A percentile compares a stretch with the other conserved stretches of the same genome.
Conservation (phyloP, 2,329 filamentous ascomycete species). For the Geosmithia morbida region DNA sequence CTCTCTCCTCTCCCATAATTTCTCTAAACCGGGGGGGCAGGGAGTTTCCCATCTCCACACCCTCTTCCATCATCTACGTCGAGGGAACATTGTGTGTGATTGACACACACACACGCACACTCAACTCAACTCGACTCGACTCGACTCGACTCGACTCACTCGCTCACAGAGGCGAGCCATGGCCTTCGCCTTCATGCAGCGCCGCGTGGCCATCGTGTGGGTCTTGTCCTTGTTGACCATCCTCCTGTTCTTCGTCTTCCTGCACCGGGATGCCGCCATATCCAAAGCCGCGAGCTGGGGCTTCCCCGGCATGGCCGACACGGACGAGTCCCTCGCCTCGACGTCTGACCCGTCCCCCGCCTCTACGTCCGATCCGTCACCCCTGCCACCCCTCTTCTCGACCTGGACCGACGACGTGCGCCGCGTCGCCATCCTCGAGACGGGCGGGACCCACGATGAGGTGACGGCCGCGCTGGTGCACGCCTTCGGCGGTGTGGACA, state of each 20-base stretch:
- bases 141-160: too few species aligned
- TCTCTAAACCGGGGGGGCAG: too few species aligned
- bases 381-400: too few species aligned
- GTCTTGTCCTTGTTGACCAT: slow-evolving; percentile 1
- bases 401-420: too few species aligned
- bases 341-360: slow-evolving; percentile 1
- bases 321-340: slow-evolving; percentile 9
- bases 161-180: background rate
- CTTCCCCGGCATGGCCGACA: slow-evolving; percentile 10
- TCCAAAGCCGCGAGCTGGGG: slow-evolving; percentile 6
- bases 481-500: slow-evolving; percentile 9
- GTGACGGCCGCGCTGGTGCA: slow-evolving; percentile 11
- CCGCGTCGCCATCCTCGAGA: slow-evolving; percentile 11
- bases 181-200: background rate
- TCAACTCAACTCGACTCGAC: too few species aligned
- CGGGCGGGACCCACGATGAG: slow-evolving; percentile 12
- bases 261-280: background rate
- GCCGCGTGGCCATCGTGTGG: background rate
- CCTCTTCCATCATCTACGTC: too few species aligned
- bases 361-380: too few species aligned
- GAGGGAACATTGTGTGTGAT: too few species aligned
- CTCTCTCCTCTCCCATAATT: too few species aligned
- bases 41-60: too few species aligned
- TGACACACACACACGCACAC: too few species aligned
- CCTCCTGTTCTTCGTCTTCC: background rate